Base-by-base conservation (phyloP, 208 protist species). In the Trichomonas tenax region DNA sequence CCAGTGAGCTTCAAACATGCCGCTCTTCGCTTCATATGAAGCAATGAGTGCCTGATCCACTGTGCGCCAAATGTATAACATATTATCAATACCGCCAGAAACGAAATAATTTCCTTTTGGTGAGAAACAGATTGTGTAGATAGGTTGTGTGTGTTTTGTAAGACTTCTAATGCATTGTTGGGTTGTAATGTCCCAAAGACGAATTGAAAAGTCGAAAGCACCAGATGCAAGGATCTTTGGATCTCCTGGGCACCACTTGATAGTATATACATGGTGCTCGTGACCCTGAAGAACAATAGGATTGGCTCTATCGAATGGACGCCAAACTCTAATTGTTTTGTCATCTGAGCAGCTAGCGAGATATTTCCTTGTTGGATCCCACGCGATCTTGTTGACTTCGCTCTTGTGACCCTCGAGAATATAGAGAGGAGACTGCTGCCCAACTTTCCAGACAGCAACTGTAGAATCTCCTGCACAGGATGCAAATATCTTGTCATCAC, bases 301-400 rank as follows among this genome's bases (percentile, higher is more conserved):
- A 1, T 41, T 93, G 0, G 40, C 17, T 3, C 34, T 23, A n/a
- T 93, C 44, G 46, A 93, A 93, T 44, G 86, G 86, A 44, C 44
- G 17, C 81, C 72, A 82, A 40, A 98, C 49, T 96, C 98, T 98
- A 15, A 97, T 97, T 17, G 98, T 98, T 15, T 23, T 96, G 96
- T 98, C 98, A 96, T 98, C 98, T 26, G 98, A 98, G 97, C 98
- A 99, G 0, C 98, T 98, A 21, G 98, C 98, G 0, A 99, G 96
- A 38, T 98, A 95, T 8, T 38, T 97, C 23, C 97, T 98, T 38
- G 96, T 96, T 21, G 98, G 97, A 96, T 98, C 97, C 98, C 98
- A 99, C 89, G 97, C 97, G 96, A 99, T 98, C 0, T 97, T 97
- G 96, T 99, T 99, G 26, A 99, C 98, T 96, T 98, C 97, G 81